Evolutionary conservation across 148 eudicot genomes (phyloP).

Genomic region (Vaccinium corymbosum): DNA sequence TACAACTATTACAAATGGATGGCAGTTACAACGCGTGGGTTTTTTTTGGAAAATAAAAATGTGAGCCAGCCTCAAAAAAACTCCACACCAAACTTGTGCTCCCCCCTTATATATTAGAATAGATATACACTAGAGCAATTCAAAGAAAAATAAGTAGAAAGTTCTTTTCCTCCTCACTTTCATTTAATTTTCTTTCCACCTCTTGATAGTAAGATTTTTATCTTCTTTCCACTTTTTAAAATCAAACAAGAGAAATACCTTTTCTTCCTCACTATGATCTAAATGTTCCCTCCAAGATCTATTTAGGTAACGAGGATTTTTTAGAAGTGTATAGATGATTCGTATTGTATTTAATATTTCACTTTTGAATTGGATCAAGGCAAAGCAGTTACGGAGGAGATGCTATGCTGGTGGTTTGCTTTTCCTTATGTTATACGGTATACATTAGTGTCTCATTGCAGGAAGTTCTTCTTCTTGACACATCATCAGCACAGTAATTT

Average conservation of each 20-base stretch:
- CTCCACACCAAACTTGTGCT: no score
- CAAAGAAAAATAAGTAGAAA: not conserved
- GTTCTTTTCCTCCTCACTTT: not conserved
- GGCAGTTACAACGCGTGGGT: no score
- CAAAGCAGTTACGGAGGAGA: not conserved
- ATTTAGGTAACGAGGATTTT: not conserved
- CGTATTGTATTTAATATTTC: not conserved
- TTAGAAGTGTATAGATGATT: not conserved
- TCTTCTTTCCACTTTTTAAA: not conserved
- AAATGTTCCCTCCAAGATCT: not conserved
- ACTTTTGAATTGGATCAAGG: not conserved
- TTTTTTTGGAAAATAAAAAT: no score
- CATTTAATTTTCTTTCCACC: not conserved
- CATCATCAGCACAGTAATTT: no score
- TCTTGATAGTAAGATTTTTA: not conserved
- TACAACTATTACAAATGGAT: no score
- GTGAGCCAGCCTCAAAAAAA: no score
- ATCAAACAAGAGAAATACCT: not conserved
- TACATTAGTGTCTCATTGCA: no score
- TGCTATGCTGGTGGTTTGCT: not conserved
- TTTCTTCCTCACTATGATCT: not conserved
- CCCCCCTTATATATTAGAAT: no score
- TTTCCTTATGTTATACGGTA: no score
- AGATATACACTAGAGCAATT: not conserved
- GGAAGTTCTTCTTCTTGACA: not conserved